These are phyloP conservation scores for Penicillium canescens DNA, from an alignment of 495 filamentous ascomycete species.

Conservation along the genomic window DNA sequence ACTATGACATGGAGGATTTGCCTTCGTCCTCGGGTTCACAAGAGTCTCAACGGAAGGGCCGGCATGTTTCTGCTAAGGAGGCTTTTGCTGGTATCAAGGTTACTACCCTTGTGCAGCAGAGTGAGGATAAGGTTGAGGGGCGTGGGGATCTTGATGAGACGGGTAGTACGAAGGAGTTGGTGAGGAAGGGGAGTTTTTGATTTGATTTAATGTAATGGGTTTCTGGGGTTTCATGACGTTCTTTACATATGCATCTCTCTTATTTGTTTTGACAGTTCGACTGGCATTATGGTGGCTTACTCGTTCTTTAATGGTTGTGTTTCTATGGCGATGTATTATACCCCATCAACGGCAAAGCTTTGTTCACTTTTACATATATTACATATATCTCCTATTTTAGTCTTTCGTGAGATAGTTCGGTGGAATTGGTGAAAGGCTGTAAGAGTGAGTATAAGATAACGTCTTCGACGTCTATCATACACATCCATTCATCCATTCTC, in stretches of 20 bases:
- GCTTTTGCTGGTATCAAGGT: conserved; percentile 28
- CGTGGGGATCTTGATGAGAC: conserved; percentile 15
- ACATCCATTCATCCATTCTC: no score
- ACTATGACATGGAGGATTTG: conserved; percentile 24
- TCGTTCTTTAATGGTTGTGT: no score
- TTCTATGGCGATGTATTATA: not conserved
- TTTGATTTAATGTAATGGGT: conserved; percentile 1
- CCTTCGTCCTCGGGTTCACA: conserved; percentile 9
- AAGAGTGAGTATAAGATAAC: no score
- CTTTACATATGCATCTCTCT: not conserved
- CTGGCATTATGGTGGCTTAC: no score
- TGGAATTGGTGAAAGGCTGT: not conserved
- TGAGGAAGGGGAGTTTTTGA: conserved; percentile 21
- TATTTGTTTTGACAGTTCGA: not conserved
- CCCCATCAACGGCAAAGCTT: not conserved
- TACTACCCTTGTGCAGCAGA: conserved; percentile 35
- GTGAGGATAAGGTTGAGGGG: not conserved
- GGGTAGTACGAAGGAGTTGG: conserved; percentile 29
- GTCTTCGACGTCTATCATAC: no score
- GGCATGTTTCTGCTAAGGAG: not conserved
- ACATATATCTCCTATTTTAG: not conserved
- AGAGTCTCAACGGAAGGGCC: conserved; percentile 7
- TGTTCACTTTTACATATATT: not conserved
- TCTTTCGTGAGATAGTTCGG: not conserved
- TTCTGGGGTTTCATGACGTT: not conserved